Base-by-base conservation (phyloP, 192 early-diverging fungal genomes). In the Powellomyces hirtus region DNA sequence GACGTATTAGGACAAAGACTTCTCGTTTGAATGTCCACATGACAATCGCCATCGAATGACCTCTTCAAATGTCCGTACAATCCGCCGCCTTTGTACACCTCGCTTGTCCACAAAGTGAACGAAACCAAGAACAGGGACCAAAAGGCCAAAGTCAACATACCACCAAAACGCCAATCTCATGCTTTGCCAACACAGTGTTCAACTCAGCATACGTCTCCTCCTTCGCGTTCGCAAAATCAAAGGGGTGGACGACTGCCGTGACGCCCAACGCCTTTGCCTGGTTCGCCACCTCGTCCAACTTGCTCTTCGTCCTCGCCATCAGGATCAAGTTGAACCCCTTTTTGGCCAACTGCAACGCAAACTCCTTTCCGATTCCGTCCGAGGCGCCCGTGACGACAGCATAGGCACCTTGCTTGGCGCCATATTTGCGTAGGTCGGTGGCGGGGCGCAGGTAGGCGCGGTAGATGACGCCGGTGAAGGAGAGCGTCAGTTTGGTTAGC, bases 321-420 rank as follows among this genome's bases (percentile, higher is more conserved):
- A 98, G 74, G 33, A 95, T 68, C 30, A 97, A 46, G 68, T 96
- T 96, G 83, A 94, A 87, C 70, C 86, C 85, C 22, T 86, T 86
- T 55, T 86, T 79, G 34, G 93, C 93, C 34, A 98, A 80, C 77
- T 98, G 93, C 45, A 86, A 68, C n/a, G 94, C 94, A 63, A 95
- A 93, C 75, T 96, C 93, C 63, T 89, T 91, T 33, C 97, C 97
- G 75, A 98, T 92, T 56, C 95, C 97, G 75, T 96, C 97, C 16
- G 94, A 94, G 33, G 93, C 94, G 53, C 97, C 97, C 35, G 97
- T 98, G 31, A 98, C 86, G 46, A 97, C 89, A 38, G 88, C 90
- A 88, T 88, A 91, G 5, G 83, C 72, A 44, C 81, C 88, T 57
- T 70, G 61, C 18, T 75, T 78, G 42, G 85, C 84, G 18, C 87